These are phyloP conservation scores for Epichloe glyceriae DNA, from an alignment of 2,329 filamentous ascomycete species.

Conservation along the genomic window DNA sequence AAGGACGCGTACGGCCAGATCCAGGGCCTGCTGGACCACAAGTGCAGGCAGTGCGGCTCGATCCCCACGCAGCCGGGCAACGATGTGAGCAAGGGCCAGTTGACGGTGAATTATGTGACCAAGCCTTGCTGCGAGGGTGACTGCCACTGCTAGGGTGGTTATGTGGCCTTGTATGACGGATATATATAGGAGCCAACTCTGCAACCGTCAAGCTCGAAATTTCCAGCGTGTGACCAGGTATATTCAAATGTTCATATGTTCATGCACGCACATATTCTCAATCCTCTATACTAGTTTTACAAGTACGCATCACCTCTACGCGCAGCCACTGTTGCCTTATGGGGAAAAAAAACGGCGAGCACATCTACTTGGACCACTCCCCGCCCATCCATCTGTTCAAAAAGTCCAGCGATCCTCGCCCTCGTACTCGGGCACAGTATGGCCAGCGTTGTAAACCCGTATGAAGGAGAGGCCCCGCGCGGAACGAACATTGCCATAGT, in stretches of 20 bases:
- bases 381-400: conserved; percentile 72
- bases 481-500: conserved; percentile 68
- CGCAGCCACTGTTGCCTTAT: too few relatives aligned
- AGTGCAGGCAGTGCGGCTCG: conserved; percentile 9
- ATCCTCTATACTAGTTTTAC: too few relatives aligned
- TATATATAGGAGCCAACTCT: too few relatives aligned
- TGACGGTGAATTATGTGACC: conserved; percentile 10
- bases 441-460: conserved; percentile 74
- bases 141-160: conserved; percentile 5
- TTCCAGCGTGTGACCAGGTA: too few relatives aligned
- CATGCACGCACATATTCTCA: too few relatives aligned
- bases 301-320: too few relatives aligned
- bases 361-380: conserved; percentile 7
- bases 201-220: too few relatives aligned
- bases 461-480: conserved; percentile 90
- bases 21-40: conserved; percentile 8
- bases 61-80: conserved; percentile 10
- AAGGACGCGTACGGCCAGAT: conserved; percentile 7
- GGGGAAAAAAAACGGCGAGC: too few relatives aligned
- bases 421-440: conserved; percentile 96
- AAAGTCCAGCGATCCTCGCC: conserved; percentile 79
- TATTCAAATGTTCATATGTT: too few relatives aligned
- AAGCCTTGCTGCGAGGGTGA: conserved; percentile 9
- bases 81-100: conserved; percentile 9
- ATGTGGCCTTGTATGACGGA: too few relatives aligned